phyloP scores from a whole-genome alignment of 139 green algal species.

The Nannochloris sp. region DNA sequence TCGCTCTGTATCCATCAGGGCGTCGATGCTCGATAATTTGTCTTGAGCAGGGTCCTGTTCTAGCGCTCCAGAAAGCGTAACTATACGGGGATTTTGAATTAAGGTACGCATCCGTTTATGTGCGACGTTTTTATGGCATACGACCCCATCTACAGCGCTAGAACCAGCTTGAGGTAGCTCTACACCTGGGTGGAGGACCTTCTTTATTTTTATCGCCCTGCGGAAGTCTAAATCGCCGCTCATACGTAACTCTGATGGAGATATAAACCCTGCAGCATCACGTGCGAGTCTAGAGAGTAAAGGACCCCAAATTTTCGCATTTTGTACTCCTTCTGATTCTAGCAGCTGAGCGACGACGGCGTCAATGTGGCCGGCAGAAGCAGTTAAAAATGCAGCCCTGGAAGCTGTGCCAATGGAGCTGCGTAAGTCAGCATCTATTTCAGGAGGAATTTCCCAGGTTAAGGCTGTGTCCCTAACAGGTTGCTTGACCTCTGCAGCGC shows the following conservation, averaged over 20 bases:
- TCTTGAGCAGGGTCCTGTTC: conserved; percentile 39
- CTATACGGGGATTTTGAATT: conserved; percentile 53
- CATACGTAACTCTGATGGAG: conserved; percentile 26
- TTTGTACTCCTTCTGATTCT: conserved; percentile 30
- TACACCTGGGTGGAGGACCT: conserved; percentile 32
- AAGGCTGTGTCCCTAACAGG: conserved; percentile 16
- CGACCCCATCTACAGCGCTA: conserved; percentile 56
- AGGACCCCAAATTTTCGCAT: conserved; percentile 32
- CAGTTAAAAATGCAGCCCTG: conserved; percentile 9
- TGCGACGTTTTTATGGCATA: conserved; percentile 68
- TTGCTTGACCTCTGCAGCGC: background rate
- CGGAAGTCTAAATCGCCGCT: conserved; percentile 46
- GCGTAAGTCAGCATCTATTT: background rate
- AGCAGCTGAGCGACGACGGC: conserved; percentile 59
- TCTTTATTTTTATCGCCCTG: conserved; percentile 67
- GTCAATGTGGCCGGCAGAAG: conserved; percentile 46
- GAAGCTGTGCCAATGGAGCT: background rate
- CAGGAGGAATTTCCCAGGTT: conserved; percentile 45
- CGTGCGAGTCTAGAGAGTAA: conserved; percentile 37
- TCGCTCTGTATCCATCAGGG: conserved; percentile 37
- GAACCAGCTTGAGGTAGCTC: conserved; percentile 34
- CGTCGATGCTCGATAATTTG: conserved; percentile 62
- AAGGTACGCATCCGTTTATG: conserved; percentile 69
- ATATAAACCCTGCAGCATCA: conserved; percentile 37
- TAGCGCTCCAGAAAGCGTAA: conserved; percentile 39